Evolutionary conservation across 345 rosid genomes (phyloP).

Genomic region (Pistacia vera): DNA sequence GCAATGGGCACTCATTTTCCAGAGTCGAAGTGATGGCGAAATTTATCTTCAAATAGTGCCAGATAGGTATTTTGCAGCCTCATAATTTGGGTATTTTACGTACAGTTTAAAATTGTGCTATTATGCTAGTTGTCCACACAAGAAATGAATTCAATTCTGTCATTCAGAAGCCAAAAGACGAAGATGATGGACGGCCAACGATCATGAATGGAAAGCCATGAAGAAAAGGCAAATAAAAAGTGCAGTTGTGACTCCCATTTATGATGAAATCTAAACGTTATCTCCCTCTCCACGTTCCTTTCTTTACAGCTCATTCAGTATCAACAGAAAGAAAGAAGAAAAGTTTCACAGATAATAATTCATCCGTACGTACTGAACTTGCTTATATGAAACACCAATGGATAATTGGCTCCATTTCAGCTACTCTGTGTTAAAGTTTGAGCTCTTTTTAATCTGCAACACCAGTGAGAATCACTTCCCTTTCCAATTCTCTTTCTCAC

Average conservation of each 20-base stretch:
- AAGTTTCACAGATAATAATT: background rate
- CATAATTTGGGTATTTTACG: conserved; percentile 34
- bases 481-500: background rate
- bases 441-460: background rate
- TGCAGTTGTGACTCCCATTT: conserved; percentile 4
- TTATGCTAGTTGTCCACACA: too few species aligned
- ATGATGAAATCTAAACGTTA: conserved; percentile 23
- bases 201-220: conserved; percentile 13
- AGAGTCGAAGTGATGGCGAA: conserved; percentile 35
- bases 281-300: conserved; percentile 22
- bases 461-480: background rate
- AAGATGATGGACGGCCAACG: conserved; percentile 5
- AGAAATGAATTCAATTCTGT: background rate
- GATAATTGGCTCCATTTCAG: background rate
- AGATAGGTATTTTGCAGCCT: conserved; percentile 48
- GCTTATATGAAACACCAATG: background rate
- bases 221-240: background rate
- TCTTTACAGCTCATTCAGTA: conserved; percentile 1
- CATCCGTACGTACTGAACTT: background rate
- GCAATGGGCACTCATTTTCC: background rate
- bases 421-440: background rate
- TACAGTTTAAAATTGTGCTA: background rate
- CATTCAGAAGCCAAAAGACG: background rate
- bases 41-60: conserved; percentile 41
- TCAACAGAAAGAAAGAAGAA: background rate